A percentile compares a stretch with the other conserved stretches of the same genome.
Evolutionary conservation across 768 basidiomycete species (phyloP).

Genomic region (Kondoa subrosea): DNA sequence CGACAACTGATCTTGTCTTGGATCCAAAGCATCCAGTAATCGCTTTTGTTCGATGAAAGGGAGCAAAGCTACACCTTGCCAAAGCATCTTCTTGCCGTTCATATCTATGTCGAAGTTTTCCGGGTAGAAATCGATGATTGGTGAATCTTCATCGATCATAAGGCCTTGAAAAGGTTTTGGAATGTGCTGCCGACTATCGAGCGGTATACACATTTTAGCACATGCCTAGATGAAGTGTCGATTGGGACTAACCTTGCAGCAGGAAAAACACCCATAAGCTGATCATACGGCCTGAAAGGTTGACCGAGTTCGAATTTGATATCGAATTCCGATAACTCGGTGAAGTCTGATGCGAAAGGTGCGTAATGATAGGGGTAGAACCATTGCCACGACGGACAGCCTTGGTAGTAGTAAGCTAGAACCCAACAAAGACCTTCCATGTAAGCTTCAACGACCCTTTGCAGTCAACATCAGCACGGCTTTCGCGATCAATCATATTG

Average conservation of each 20-base stretch:
- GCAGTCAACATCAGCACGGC: conserved; percentile 12
- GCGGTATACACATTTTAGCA: conserved; percentile 1
- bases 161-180: conserved; percentile 67
- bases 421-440: conserved; percentile 94
- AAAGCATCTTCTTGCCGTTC: conserved; percentile 99
- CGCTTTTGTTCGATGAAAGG: conserved; percentile 85
- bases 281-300: conserved; percentile 94
- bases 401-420: conserved; percentile 93
- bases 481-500: not conserved
- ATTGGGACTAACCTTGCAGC: conserved; percentile 57
- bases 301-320: conserved; percentile 57
- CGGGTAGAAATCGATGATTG: conserved; percentile 94
- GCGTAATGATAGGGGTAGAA: conserved; percentile 98
- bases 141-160: conserved; percentile 72
- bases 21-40: conserved; percentile 64
- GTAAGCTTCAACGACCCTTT: conserved; percentile 63
- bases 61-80: conserved; percentile 93
- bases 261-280: conserved; percentile 96
- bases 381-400: conserved; percentile 80
- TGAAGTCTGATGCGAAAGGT: conserved; percentile 90
- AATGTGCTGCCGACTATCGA: conserved; percentile 68
- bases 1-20: conserved; percentile 42
- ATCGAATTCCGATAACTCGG: conserved; percentile 51
- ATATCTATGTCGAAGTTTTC: conserved; percentile 85
- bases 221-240: not conserved